These are phyloP conservation scores for Arctium minus DNA, from an alignment of 129 eudicot genomes.

Conservation along the genomic window DNA sequence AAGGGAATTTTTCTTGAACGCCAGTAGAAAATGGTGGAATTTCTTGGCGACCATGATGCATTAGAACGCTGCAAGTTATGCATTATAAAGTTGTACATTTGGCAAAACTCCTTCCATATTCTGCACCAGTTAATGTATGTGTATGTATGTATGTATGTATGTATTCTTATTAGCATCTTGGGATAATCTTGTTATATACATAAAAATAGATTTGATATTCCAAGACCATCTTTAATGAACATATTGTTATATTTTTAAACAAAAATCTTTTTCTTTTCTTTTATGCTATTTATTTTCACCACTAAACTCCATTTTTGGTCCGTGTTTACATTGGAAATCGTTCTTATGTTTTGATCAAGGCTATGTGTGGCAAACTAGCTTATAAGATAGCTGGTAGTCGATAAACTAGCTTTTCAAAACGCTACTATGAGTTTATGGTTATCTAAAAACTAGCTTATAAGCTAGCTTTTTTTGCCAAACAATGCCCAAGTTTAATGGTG, in stretches of 20 bases:
- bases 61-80: slow-evolving; percentile 2
- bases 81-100: neutral
- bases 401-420: too few relatives aligned
- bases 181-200: slow-evolving; percentile 40
- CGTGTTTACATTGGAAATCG: too few relatives aligned
- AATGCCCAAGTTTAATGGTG: too few relatives aligned
- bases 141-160: slow-evolving; percentile 20
- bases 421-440: too few relatives aligned
- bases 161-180: slow-evolving; percentile 17
- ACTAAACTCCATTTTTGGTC: too few relatives aligned
- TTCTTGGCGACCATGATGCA: neutral
- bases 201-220: slow-evolving; percentile 17
- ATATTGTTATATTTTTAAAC: neutral
- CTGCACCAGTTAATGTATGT: neutral
- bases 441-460: too few relatives aligned
- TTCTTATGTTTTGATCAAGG: too few relatives aligned
- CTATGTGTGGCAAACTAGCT: too few relatives aligned
- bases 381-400: too few relatives aligned
- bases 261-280: neutral
- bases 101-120: neutral
- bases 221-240: neutral
- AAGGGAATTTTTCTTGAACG: neutral
- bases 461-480: too few relatives aligned
- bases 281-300: too few relatives aligned
- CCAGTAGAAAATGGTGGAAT: neutral